Percentiles rank a stretch among this genome's conserved stretches.
These are phyloP conservation scores for Neurospora sp. DNA, from an alignment of 495 filamentous ascomycete genomes.

Conservation along the genomic window DNA sequence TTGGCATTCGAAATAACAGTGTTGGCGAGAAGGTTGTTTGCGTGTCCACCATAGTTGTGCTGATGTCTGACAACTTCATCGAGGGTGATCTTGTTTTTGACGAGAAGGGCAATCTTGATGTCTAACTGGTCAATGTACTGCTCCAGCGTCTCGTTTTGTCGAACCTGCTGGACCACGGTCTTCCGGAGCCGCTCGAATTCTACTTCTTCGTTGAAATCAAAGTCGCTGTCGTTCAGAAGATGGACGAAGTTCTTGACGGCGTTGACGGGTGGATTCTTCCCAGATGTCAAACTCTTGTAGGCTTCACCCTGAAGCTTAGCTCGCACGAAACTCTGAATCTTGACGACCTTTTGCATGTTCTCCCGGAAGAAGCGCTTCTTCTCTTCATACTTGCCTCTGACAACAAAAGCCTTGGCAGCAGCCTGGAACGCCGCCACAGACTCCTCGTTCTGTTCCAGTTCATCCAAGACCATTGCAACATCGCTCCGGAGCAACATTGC, in stretches of 20 bases:
- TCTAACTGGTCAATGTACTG: conserved; percentile 97
- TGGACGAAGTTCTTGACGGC: conserved; percentile 98
- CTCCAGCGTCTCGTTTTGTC: conserved; percentile 93
- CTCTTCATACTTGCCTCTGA: conserved; percentile 66
- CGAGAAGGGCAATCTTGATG: conserved; percentile 95
- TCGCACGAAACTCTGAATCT: conserved; percentile 92
- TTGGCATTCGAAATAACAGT: conserved; percentile 80
- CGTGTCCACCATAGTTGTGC: conserved; percentile 88
- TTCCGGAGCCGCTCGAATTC: conserved; percentile 91
- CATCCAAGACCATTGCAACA: conserved; percentile 56
- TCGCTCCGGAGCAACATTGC: conserved; percentile 68
- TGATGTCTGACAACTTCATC: conserved; percentile 98
- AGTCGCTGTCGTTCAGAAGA: conserved; percentile 93
- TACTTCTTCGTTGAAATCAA: conserved; percentile 97
- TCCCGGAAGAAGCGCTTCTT: conserved; percentile 82
- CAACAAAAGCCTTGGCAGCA: conserved; percentile 57
- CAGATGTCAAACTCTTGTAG: conserved; percentile 88
- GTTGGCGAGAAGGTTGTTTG: conserved; percentile 76
- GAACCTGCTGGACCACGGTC: conserved; percentile 90
- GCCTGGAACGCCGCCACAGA: conserved; percentile 65
- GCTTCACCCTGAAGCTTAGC: conserved; percentile 92
- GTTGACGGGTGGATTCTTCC: conserved; percentile 94
- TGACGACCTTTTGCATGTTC: conserved; percentile 98
- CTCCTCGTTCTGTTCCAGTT: conserved; percentile 76
- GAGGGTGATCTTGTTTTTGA: conserved; percentile 98